Base-by-base conservation (phyloP, 2,329 filamentous ascomycete genomes). In the Blumeria hordei region DNA sequence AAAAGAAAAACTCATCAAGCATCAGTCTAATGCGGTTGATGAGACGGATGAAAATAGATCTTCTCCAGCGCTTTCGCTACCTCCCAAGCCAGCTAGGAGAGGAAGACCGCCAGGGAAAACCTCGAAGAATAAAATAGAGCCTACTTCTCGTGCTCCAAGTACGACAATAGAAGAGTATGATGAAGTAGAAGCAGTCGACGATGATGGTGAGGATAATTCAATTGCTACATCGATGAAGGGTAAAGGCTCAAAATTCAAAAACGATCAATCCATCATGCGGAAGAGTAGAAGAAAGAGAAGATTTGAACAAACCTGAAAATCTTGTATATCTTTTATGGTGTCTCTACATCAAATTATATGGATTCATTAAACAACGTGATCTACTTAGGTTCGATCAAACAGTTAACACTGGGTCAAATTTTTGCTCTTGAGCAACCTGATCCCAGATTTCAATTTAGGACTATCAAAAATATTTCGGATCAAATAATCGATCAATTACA, bases 31-130 rank as follows among this genome's bases (percentile, higher is more conserved):
- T 58, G 75, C 73, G 6, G 69, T 75, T n/a, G 73, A 74, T 3
- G 73, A 75, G 55, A 74, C 73, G 0, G 73, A 76, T 58, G 69
- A 70, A 43, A 69, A 62, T 21, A 62, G 70, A 47, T 71, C 67
- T 4, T 67, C 68, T n/a, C 67, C 68, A 37, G 70, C 69, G 53
- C 70, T 55, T 62, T 67, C 55, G 58, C 66, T 57, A 60, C 64
- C 69, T 18, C 70, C 69, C 9, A 68, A 72, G 56, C 68, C 1
- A 63, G 71, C 59, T n/a, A 56, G 64, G 37, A 55, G 60, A 33
- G 62, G 60, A 18, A 59, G 63, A 71, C 71, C 60, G 61, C 64
- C 6, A 67, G 67, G 59, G 64, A 63, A 50, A 43, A 14, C 39
- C 14, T 43, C 39, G 18, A 52, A 52, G 34, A 37, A n/a, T 6